Conservation (phyloP, 306 rosid species). For the Neltuma alba region DNA sequence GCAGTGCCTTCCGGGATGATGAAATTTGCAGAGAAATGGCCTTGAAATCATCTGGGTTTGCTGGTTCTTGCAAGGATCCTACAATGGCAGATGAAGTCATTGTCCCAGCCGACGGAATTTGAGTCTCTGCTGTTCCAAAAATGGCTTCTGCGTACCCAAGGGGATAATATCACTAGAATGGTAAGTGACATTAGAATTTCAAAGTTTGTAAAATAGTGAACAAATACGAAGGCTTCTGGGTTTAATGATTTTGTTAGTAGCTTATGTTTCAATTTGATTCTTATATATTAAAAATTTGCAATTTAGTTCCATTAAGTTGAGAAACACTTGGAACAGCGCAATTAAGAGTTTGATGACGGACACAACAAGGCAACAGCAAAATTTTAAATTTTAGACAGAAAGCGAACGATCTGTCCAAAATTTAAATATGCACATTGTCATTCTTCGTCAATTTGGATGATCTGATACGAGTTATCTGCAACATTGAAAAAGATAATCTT, state of each 20-base stretch:
- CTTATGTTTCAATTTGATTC: neutral
- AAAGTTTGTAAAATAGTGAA: neutral
- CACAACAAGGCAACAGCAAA: neutral
- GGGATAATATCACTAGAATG: neutral
- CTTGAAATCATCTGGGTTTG: constrained; percentile 6
- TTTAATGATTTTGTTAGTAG: neutral
- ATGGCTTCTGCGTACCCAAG: neutral
- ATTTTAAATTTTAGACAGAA: neutral
- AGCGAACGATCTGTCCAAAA: neutral
- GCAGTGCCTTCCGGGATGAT: constrained; percentile 38
- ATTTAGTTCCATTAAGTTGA: neutral
- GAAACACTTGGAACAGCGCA: neutral
- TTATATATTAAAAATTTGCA: neutral
- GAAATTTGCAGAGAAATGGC: constrained; percentile 38
- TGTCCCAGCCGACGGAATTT: neutral
- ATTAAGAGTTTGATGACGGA: neutral
- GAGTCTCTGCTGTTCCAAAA: neutral
- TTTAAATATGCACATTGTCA: neutral
- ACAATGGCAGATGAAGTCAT: constrained; percentile 36
- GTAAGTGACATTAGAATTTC: neutral
- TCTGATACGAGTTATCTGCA: neutral
- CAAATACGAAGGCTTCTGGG: neutral
- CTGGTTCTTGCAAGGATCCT: constrained; percentile 19
- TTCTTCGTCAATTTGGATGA: neutral
- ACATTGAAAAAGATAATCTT: neutral